Percentiles rank a stretch among this genome's conserved stretches.
Conservation (phyloP, 805 yeast species). For the Pichia occidentalis region DNA sequence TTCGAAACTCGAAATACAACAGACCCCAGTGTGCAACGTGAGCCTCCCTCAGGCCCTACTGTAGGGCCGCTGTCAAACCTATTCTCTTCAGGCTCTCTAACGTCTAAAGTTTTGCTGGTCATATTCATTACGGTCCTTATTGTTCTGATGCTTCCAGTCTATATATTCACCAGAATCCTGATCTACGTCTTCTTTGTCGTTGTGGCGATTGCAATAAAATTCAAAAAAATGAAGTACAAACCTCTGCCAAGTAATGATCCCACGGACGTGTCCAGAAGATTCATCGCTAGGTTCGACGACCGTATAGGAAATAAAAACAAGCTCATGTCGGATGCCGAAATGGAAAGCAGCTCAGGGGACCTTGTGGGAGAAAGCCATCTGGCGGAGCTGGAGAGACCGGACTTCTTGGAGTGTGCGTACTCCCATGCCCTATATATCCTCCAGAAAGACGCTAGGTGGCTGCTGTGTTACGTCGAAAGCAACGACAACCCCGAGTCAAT, state of each 20-base stretch:
- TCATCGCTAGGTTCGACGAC: slow-evolving; percentile 30
- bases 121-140: slow-evolving; percentile 1
- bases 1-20: not conserved
- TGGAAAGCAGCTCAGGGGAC: no score
- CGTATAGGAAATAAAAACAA: slow-evolving; percentile 21
- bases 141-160: slow-evolving; percentile 24
- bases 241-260: slow-evolving; percentile 24
- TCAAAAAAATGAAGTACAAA: slow-evolving; percentile 21
- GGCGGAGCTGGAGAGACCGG: slow-evolving; percentile 27
- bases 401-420: slow-evolving; percentile 68
- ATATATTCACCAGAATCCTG: slow-evolving; percentile 18
- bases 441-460: slow-evolving; percentile 62
- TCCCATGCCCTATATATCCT: slow-evolving; percentile 70
- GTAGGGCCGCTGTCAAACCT: no score
- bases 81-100: no score
- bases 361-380: slow-evolving; percentile 11
- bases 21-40: not conserved
- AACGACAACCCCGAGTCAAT: slow-evolving; percentile 59
- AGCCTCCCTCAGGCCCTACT: not conserved
- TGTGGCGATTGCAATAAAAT: slow-evolving; percentile 20
- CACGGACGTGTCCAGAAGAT: slow-evolving; percentile 29
- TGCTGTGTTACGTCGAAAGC: slow-evolving; percentile 68
- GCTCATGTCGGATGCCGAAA: no score
- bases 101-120: not conserved
- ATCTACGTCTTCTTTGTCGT: slow-evolving; percentile 18